These are phyloP conservation scores for Udeniomyces megalosporus DNA, from an alignment of 768 basidiomycete species.

Conservation along the genomic window DNA sequence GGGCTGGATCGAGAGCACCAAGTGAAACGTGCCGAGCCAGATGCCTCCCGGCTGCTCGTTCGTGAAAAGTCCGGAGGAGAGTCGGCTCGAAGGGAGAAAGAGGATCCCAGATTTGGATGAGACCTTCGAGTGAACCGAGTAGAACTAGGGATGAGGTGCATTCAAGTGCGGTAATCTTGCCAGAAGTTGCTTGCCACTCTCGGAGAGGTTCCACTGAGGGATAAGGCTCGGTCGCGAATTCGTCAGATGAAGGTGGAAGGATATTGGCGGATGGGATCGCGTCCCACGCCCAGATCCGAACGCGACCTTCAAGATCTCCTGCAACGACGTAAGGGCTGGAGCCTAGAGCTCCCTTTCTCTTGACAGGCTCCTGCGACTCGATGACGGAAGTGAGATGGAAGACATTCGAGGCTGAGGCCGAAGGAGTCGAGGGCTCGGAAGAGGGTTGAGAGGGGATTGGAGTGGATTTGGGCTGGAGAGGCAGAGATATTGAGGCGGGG, in stretches of 20 bases:
- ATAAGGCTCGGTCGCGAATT: no score
- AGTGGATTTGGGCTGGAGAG: background rate
- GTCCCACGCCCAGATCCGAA: conserved; percentile 13
- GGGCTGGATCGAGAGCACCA: conserved; percentile 10
- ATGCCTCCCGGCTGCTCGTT: conserved; percentile 6
- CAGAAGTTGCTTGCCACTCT: conserved; percentile 1
- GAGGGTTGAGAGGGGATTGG: background rate
- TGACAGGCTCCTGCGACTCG: background rate
- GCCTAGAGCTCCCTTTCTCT: background rate
- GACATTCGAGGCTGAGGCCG: background rate
- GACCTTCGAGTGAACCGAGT: background rate
- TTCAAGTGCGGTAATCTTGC: conserved; percentile 11
- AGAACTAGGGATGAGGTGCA: background rate
- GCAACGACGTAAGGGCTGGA: conserved; percentile 9
- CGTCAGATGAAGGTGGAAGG: no score
- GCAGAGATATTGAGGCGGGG: conserved; percentile 1
- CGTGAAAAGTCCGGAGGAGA: conserved; percentile 4
- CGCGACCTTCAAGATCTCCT: conserved; percentile 5
- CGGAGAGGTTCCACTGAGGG: background rate
- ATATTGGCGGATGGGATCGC: no score
- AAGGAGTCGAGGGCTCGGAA: background rate
- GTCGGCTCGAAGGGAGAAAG: background rate
- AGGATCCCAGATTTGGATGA: conserved; percentile 4
- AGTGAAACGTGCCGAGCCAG: background rate
- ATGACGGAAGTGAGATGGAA: background rate